A percentile compares a stretch with the other conserved stretches of the same genome.
phyloP scores from a whole-genome alignment of 2,329 filamentous ascomycete species.

The Phaeoacremonium minimum region DNA sequence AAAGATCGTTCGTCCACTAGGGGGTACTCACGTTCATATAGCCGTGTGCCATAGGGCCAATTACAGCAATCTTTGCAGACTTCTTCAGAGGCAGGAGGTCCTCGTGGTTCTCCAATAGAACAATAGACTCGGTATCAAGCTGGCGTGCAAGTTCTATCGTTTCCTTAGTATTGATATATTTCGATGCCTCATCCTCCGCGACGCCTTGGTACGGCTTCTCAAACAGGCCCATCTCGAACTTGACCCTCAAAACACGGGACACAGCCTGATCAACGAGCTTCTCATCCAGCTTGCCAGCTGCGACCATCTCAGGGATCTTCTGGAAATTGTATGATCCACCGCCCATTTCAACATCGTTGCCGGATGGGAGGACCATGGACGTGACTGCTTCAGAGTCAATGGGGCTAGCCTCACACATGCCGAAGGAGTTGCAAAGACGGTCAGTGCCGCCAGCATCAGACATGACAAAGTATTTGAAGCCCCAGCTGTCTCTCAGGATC shows the following conservation, averaged over 20 bases:
- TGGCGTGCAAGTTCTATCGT: slow-evolving; percentile 55
- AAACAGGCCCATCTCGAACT: slow-evolving; percentile 68
- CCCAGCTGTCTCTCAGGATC: slow-evolving; percentile 69
- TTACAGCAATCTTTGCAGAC: slow-evolving; percentile 65
- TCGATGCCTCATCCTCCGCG: slow-evolving; percentile 46
- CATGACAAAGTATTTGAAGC: slow-evolving; percentile 64
- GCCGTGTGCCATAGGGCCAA: slow-evolving; percentile 70
- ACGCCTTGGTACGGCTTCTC: slow-evolving; percentile 64
- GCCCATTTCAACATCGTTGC: slow-evolving; percentile 73
- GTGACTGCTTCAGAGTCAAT: slow-evolving; percentile 64
- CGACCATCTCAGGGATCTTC: slow-evolving; percentile 60
- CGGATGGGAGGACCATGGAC: slow-evolving; percentile 54
- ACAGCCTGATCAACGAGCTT: slow-evolving; percentile 63
- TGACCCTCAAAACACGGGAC: slow-evolving; percentile 58
- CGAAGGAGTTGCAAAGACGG: slow-evolving; percentile 59
- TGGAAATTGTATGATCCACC: slow-evolving; percentile 69
- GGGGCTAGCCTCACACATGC: slow-evolving; percentile 54
- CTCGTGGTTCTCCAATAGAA: slow-evolving; percentile 56
- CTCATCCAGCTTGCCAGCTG: slow-evolving; percentile 55
- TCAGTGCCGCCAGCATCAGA: slow-evolving; percentile 67
- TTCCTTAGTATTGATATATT: slow-evolving; percentile 58
- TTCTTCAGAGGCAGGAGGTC: slow-evolving; percentile 52
- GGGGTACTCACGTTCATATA: slow-evolving; percentile 57
- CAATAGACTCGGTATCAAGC: slow-evolving; percentile 60
- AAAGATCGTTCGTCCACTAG: no score